phyloP scores from a whole-genome alignment of 2,329 filamentous ascomycete genomes.

The Chrysoporthe cubensis region DNA sequence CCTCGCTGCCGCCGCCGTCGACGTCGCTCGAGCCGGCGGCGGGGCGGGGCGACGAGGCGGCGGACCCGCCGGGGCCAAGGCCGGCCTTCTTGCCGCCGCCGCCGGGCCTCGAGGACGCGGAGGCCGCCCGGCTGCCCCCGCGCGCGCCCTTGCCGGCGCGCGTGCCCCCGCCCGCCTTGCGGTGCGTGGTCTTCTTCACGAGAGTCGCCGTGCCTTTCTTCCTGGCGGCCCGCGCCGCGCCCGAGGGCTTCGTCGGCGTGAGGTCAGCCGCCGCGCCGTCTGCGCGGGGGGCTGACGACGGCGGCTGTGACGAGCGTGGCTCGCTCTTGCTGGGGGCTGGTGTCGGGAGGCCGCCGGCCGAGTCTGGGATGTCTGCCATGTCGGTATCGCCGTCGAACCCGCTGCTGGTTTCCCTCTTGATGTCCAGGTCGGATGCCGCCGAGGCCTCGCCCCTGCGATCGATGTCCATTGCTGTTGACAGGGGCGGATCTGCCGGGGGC shows the following conservation, averaged over 20 bases:
- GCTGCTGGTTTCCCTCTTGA: conserved; percentile 26
- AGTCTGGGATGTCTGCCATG: conserved; percentile 28
- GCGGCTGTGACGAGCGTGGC: conserved; percentile 23
- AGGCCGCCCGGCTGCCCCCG: conserved; percentile 25
- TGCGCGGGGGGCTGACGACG: conserved; percentile 8
- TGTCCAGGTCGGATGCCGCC: conserved; percentile 9
- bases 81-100: conserved; percentile 36
- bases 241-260: not conserved
- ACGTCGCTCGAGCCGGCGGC: conserved; percentile 38
- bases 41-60: conserved; percentile 32
- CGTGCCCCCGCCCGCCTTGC: conserved; percentile 22
- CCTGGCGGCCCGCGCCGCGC: conserved; percentile 29
- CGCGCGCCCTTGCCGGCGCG: conserved; percentile 32
- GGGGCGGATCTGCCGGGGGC: conserved; percentile 8
- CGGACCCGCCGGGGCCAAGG: conserved; percentile 30
- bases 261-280: conserved; percentile 9
- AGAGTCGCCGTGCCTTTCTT: conserved; percentile 44
- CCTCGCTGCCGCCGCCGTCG: conserved; percentile 42
- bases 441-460: conserved; percentile 17
- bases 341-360: not conserved
- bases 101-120: not conserved
- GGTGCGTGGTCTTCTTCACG: conserved; percentile 38
- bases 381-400: conserved; percentile 22
- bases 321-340: conserved; percentile 10
- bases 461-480: conserved; percentile 21